Evolutionary conservation across 2,329 filamentous ascomycete species (phyloP), one percentile per base, ranked within the genome.

Genomic region (Rhytidhysteron rufulum): DNA sequence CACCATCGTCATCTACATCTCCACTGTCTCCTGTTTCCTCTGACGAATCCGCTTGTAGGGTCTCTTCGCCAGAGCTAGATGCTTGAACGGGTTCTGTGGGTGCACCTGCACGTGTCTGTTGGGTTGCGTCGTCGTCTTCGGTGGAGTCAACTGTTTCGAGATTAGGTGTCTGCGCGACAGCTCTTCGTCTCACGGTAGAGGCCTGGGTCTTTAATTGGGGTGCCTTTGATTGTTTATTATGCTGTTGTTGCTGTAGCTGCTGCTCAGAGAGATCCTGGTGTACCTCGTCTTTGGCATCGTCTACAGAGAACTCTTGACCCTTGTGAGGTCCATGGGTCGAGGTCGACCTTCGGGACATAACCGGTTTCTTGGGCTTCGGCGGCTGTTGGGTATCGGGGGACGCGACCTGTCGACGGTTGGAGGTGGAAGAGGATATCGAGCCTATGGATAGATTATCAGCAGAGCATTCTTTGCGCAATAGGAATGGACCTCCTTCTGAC

Each of bases 261-360:
- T 46, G 44, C 53, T 55, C 41, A 49, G 62, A 68, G 46, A 74
- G 67, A 55, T 87, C 85, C 45, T 79, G 78, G 56, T 87, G 83
- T 16, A 94, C 80, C 63, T 95, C 89, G 49, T 79, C 75, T 17
- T 80, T 71, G 57, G 88, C 88, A 62, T 95, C 89, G 57, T 95
- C 88, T 25, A 45, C 57, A 30, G 63, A 69, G 39, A 77, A 68
- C 55, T 89, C 86, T 46, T 80, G 79, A 21, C 90, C 87, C 39
- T 88, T 84, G 60, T 91, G 81, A 3, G 88, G 89, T 30, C 81
- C 81, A 55, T 80, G 75, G 37, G 70, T 86, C 18, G 88, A 88
- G 2, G 88, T 91, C 42, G 83, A 75, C 45, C 88, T 83, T 51
- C 88, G 83, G 42, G 78, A 65, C 65, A 91, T 79, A 9, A 78